Base-by-base conservation (phyloP, 805 yeast genomes). In the Yamadazyma insecticola region DNA sequence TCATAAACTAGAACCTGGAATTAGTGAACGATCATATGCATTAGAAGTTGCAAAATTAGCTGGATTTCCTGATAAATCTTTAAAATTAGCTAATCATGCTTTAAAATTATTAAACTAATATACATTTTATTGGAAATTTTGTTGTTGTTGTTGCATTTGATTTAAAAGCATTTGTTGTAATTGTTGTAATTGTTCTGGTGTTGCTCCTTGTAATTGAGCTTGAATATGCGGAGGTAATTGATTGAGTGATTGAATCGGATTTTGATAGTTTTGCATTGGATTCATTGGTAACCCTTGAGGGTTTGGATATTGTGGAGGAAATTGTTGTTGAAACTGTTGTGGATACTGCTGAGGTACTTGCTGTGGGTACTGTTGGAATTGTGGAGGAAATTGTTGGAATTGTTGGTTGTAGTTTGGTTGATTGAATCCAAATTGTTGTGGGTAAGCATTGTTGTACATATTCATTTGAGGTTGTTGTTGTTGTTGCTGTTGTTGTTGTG, bases 1-100 rank as follows among this genome's bases (percentile, higher is more conserved):
- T 55, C 87, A 84, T 53, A 58, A 61, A 25, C 57, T 86, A 20
- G 60, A 55, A 30, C 68, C 68, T 0, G 96, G 96, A 0, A 71
- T 87, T n/a, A 75, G 87, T 46, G 66, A 67, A 6, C 71, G 78
- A 38, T 83, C 95, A 0, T 82, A 81, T 51, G 96, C 95, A 1
- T 53, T 85, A 9, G 76, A 74, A 32, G 81, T 85, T 8, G 95
- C 95, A 0, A 67, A 71, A 45, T 56, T 78, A 47, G 94, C 95
- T 0, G 94, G 94, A 0, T 81, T 85, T 41, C 95, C 96, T 0
- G 40, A 41, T 6, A 51, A 54, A 3, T 86, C 87, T 1, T 45
- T 86, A 12, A 38, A 55, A 1, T 56, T 66, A 22, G 95, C 94
- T 10, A 24, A 16, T 21, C 18, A 22, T 8, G 32, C 36, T 11